Evolutionary conservation across 352 stramenopile species (phyloP).

Genomic region (Phytophthora agathidicida): DNA sequence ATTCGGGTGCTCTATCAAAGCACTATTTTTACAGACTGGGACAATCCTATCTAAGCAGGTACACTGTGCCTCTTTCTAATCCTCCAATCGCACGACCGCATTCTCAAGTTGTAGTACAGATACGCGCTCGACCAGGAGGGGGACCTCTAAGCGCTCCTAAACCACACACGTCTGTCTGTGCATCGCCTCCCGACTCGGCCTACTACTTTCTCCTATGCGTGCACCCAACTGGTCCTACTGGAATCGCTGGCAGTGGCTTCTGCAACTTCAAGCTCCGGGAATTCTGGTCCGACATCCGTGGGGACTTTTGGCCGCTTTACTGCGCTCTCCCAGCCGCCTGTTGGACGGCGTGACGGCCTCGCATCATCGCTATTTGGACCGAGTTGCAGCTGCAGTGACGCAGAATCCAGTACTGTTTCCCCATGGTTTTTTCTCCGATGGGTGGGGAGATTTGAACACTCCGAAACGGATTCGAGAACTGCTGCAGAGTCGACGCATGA

Average conservation of each 20-base stretch:
- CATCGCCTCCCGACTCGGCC: not conserved
- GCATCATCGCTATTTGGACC: slow-evolving; percentile 78
- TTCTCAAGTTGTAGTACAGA: slow-evolving; percentile 15
- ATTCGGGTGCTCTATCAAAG: too few relatives aligned
- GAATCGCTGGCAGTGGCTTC: slow-evolving; percentile 29
- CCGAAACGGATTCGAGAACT: slow-evolving; percentile 56
- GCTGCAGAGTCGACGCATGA: slow-evolving; percentile 70
- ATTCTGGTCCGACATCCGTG: slow-evolving; percentile 58
- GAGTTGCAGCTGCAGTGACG: slow-evolving; percentile 66
- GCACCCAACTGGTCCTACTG: not conserved
- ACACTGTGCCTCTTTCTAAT: too few relatives aligned
- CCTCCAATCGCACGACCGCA: not conserved
- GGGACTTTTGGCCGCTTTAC: slow-evolving; percentile 53
- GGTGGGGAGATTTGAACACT: slow-evolving; percentile 78
- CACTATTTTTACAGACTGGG: too few relatives aligned
- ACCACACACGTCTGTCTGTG: not conserved
- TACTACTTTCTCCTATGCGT: slow-evolving; percentile 9
- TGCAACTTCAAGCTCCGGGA: slow-evolving; percentile 23
- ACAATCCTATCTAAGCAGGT: too few relatives aligned
- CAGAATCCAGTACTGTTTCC: slow-evolving; percentile 81
- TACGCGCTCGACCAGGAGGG: not conserved
- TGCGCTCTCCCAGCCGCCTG: slow-evolving; percentile 64
- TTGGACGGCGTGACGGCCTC: slow-evolving; percentile 63
- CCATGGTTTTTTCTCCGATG: slow-evolving; percentile 81
- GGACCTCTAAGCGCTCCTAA: not conserved